A percentile compares a stretch with the other conserved stretches of the same genome.
phyloP scores from a whole-genome alignment of 768 basidiomycete genomes.

The Russula dissimulans region DNA sequence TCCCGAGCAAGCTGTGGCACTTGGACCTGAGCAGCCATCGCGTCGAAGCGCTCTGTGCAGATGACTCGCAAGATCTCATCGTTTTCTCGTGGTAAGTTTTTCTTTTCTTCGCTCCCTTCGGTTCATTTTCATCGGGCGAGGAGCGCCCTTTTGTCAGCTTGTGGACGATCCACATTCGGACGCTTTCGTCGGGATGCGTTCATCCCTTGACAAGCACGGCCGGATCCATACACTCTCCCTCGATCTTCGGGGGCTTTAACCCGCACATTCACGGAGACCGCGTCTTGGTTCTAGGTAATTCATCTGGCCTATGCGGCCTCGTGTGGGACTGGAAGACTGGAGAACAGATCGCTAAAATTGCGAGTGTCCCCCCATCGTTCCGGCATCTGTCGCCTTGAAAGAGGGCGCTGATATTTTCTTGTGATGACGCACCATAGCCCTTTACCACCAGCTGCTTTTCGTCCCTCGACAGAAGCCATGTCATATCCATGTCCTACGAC shows the following conservation, averaged over 20 bases:
- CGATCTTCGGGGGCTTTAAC: background rate
- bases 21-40: background rate
- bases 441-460: background rate
- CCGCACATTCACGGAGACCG: background rate
- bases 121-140: background rate
- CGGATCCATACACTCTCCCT: background rate
- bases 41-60: background rate
- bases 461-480: background rate
- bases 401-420: background rate
- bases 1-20: background rate
- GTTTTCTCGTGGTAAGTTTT: background rate
- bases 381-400: too few relatives aligned
- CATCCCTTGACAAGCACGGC: constrained; percentile 4
- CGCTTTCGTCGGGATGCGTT: constrained; percentile 1
- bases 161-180: background rate
- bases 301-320: background rate
- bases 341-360: background rate
- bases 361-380: background rate
- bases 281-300: background rate
- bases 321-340: constrained; percentile 7
- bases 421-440: background rate
- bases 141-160: background rate
- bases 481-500: background rate
- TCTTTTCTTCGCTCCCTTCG: background rate
- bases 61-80: constrained; percentile 7